These are phyloP conservation scores for Yamadazyma philogaea DNA, from an alignment of 805 yeast genomes.

Conservation along the genomic window DNA sequence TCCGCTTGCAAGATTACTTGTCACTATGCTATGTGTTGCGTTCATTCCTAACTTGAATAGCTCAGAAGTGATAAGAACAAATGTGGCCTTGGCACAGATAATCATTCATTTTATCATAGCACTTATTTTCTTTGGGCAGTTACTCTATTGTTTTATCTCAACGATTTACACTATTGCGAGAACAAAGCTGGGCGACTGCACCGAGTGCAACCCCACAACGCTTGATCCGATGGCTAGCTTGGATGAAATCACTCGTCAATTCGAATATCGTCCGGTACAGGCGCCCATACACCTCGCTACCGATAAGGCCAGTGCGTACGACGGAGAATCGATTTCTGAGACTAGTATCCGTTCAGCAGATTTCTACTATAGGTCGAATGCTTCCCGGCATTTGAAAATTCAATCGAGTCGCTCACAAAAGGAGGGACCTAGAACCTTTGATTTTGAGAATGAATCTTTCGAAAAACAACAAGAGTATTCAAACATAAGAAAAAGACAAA, in stretches of 20 bases:
- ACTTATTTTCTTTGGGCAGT: constrained; percentile 25
- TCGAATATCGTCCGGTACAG: constrained; percentile 25
- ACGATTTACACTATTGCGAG: constrained; percentile 24
- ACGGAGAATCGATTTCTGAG: not conserved
- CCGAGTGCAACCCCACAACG: not conserved
- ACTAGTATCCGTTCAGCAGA: constrained; percentile 10
- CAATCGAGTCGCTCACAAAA: not conserved
- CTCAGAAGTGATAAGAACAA: constrained; percentile 37
- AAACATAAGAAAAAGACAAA: constrained; percentile 19
- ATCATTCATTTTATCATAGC: constrained; percentile 37
- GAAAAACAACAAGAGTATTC: constrained; percentile 18
- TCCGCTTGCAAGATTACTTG: constrained; percentile 37
- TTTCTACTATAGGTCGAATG: constrained; percentile 14
- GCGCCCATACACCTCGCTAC: constrained; percentile 4
- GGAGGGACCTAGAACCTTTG: constrained; percentile 1
- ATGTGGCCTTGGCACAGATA: constrained; percentile 44
- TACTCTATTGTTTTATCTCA: constrained; percentile 25
- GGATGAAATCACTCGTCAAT: constrained; percentile 23
- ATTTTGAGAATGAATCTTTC: constrained; percentile 14
- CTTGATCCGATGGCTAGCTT: constrained; percentile 8
- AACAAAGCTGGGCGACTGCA: constrained; percentile 2
- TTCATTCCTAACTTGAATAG: constrained; percentile 34
- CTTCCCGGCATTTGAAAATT: constrained; percentile 2
- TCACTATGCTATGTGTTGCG: constrained; percentile 43
- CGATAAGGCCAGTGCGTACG: not conserved